Evolutionary conservation across 768 basidiomycete species (phyloP).

Genomic region (Ramaria rubella): DNA sequence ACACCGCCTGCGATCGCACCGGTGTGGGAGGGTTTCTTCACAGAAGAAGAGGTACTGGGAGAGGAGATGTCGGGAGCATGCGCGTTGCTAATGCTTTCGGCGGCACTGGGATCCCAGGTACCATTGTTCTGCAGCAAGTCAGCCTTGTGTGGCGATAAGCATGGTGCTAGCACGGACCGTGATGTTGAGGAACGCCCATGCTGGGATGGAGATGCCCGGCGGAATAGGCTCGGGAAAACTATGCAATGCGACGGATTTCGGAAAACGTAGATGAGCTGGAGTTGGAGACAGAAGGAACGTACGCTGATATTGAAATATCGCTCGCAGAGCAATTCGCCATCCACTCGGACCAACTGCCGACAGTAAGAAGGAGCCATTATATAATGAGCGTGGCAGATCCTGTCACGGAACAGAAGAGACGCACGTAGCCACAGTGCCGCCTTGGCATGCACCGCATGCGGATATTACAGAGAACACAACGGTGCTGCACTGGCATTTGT

Average conservation of each 20-base stretch:
- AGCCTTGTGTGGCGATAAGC: neutral
- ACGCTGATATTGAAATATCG: neutral
- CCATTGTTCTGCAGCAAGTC: neutral
- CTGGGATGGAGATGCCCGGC: neutral
- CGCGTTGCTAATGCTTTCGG: neutral
- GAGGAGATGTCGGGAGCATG: neutral
- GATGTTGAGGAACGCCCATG: conserved; percentile 2
- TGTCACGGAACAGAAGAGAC: too few species aligned
- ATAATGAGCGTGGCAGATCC: too few species aligned
- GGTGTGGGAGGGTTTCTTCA: neutral
- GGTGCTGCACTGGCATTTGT: conserved; percentile 5
- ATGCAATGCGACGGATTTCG: neutral
- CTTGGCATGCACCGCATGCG: conserved; percentile 3
- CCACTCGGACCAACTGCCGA: neutral
- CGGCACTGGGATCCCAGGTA: neutral
- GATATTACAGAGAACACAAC: neutral
- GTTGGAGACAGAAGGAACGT: neutral
- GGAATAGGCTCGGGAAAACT: neutral
- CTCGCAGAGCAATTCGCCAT: neutral
- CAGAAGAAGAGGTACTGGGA: neutral
- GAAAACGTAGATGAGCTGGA: neutral
- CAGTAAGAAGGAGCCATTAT: too few species aligned
- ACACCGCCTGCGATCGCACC: conserved; percentile 7
- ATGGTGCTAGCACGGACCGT: neutral
- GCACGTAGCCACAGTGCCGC: neutral